A percentile compares a stretch with the other conserved stretches of the same genome.
These are phyloP conservation scores for Dendrobium catenatum DNA, from an alignment of 106 monocot genomes.

Conservation along the genomic window DNA sequence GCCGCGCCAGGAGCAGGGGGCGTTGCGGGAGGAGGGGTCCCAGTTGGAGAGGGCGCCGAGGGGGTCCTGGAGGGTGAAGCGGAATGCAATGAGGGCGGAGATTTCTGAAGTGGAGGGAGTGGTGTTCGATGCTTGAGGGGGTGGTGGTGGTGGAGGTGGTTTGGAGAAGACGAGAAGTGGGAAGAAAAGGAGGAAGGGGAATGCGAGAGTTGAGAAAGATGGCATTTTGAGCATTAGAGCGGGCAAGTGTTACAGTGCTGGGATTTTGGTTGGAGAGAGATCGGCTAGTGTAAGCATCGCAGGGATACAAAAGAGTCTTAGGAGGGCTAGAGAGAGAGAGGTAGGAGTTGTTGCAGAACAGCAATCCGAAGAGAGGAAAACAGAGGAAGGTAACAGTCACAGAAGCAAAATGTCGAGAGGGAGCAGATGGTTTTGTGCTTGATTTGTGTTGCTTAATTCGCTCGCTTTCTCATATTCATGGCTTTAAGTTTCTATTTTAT, in stretches of 20 bases:
- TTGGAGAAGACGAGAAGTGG: constrained; percentile 5
- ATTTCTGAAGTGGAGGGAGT: constrained; percentile 18
- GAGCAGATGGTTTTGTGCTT: no score
- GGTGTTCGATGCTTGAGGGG: background rate
- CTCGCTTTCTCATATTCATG: no score
- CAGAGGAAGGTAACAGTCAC: no score
- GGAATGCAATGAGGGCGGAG: constrained; percentile 41
- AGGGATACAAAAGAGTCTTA: background rate
- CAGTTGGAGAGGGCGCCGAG: constrained; percentile 49
- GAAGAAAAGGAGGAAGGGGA: background rate
- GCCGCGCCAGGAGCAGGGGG: constrained; percentile 74
- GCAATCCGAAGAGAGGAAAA: no score
- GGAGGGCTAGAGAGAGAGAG: background rate
- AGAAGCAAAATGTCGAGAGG: no score
- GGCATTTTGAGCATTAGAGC: background rate
- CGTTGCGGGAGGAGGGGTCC: constrained; percentile 33
- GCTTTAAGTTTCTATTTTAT: no score
- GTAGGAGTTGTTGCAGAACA: no score
- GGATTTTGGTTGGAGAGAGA: background rate
- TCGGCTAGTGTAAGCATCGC: background rate
- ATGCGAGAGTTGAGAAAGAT: background rate
- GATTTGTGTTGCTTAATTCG: no score
- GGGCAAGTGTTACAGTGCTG: background rate
- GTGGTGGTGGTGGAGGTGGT: background rate
- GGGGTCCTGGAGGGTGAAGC: constrained; percentile 42